Conservation (phyloP, 2,329 filamentous ascomycete species). For the Alternaria rosae region DNA sequence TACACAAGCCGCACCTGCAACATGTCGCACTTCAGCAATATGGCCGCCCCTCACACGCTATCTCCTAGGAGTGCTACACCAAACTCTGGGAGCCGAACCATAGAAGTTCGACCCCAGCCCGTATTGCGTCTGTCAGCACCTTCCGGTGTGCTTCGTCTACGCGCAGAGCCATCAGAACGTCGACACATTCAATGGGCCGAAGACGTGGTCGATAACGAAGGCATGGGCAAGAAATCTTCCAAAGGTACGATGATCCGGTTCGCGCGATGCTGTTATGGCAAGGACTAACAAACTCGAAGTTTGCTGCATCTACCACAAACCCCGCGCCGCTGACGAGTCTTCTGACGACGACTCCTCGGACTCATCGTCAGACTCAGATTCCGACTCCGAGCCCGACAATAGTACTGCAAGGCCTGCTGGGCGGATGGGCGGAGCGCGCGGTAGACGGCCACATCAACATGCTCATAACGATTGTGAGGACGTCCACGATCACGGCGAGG, state of each 20-base stretch:
- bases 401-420: conserved; percentile 55
- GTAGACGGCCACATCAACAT: conserved; percentile 37
- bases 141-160: conserved; percentile 50
- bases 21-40: conserved; percentile 59
- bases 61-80: conserved; percentile 32
- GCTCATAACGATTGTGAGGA: conserved; percentile 47
- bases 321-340: conserved; percentile 74
- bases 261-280: background rate
- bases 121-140: conserved; percentile 45
- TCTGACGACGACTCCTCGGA: conserved; percentile 71
- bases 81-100: conserved; percentile 31
- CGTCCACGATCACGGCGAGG: conserved; percentile 50
- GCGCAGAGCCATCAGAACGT: conserved; percentile 52
- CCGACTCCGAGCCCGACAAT: conserved; percentile 61
- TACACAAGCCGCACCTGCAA: conserved; percentile 76
- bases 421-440: conserved; percentile 31
- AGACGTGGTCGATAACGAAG: conserved; percentile 94
- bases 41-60: conserved; percentile 28
- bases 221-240: conserved; percentile 88
- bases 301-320: conserved; percentile 98
- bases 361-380: conserved; percentile 62
- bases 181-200: conserved; percentile 89
- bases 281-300: conserved; percentile 61
- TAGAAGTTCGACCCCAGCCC: conserved; percentile 37
- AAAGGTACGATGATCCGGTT: conserved; percentile 70